phyloP scores from a whole-genome alignment of 2,329 filamentous ascomycete species.

The Tolypocladium ovalisporum region DNA sequence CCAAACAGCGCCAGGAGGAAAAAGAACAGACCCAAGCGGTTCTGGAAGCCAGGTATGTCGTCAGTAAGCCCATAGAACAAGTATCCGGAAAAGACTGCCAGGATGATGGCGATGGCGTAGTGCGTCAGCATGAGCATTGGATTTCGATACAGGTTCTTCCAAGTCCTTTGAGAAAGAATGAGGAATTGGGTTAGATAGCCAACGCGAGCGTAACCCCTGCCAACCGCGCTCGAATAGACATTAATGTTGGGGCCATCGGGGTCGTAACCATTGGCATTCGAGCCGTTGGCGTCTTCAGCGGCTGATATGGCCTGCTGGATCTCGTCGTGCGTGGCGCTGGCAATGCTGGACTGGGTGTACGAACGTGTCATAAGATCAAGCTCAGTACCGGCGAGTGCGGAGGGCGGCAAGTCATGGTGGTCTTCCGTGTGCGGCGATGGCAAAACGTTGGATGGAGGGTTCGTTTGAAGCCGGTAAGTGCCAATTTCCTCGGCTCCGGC shows the following conservation, averaged over 20 bases:
- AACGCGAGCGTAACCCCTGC: slow-evolving; percentile 74
- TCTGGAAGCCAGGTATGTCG: slow-evolving; percentile 96
- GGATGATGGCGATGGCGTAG: slow-evolving; percentile 90
- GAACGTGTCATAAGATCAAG: slow-evolving; percentile 70
- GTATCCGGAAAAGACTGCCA: slow-evolving; percentile 89
- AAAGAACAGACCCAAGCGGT: slow-evolving; percentile 92
- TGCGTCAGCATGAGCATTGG: slow-evolving; percentile 98
- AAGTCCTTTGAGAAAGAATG: slow-evolving; percentile 83
- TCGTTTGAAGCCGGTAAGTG: slow-evolving; percentile 40
- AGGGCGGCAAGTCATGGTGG: slow-evolving; percentile 48
- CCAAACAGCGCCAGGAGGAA: slow-evolving; percentile 93
- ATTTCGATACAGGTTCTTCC: slow-evolving; percentile 95
- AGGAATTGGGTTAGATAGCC: slow-evolving; percentile 72
- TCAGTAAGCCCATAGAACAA: slow-evolving; percentile 94
- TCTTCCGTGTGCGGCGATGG: slow-evolving; percentile 60
- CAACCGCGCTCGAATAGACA: slow-evolving; percentile 45
- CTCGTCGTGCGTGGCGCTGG: slow-evolving; percentile 62
- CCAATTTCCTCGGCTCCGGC: slow-evolving; percentile 38
- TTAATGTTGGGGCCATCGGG: slow-evolving; percentile 36
- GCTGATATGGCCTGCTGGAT: slow-evolving; percentile 58
- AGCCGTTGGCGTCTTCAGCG: slow-evolving; percentile 57
- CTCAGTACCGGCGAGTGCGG: slow-evolving; percentile 57
- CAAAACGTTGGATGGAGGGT: slow-evolving; percentile 25
- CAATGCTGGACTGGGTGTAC: slow-evolving; percentile 71
- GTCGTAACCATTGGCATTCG: slow-evolving; percentile 42